These are phyloP conservation scores for Catunica adiposa DNA, from an alignment of 2,329 filamentous ascomycete species.

Conservation along the genomic window DNA sequence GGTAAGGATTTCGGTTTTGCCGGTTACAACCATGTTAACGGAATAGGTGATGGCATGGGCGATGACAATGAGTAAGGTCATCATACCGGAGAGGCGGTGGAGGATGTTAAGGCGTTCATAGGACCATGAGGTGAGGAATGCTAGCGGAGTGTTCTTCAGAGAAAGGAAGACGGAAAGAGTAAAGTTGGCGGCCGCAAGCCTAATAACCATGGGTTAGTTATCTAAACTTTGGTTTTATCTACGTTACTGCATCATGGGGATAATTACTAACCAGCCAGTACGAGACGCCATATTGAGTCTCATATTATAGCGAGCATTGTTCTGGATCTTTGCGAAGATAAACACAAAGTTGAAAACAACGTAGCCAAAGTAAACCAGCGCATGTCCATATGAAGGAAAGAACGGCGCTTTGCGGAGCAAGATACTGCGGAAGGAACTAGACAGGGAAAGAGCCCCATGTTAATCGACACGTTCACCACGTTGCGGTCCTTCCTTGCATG, in stretches of 20 bases:
- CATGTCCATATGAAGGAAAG: slow-evolving; percentile 19
- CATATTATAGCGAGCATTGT: slow-evolving; percentile 18
- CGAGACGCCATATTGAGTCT: slow-evolving; percentile 24
- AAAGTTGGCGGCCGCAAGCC: slow-evolving; percentile 30
- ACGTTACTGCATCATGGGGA: no score
- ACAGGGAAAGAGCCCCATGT: neutral
- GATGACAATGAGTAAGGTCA: slow-evolving; percentile 29
- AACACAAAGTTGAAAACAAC: slow-evolving; percentile 22
- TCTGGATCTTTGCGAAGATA: slow-evolving; percentile 22
- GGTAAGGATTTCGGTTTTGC: slow-evolving; percentile 21
- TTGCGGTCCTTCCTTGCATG: no score
- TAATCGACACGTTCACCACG: neutral
- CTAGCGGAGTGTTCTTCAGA: slow-evolving; percentile 42
- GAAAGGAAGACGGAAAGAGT: slow-evolving; percentile 36
- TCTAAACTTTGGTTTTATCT: neutral
- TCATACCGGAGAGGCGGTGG: slow-evolving; percentile 36
- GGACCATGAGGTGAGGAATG: slow-evolving; percentile 35
- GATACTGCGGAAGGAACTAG: neutral
- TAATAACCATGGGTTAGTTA: slow-evolving; percentile 15
- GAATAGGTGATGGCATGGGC: slow-evolving; percentile 31
- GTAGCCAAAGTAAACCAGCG: slow-evolving; percentile 19
- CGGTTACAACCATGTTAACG: slow-evolving; percentile 23
- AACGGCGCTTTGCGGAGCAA: slow-evolving; percentile 1
- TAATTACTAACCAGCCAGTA: slow-evolving; percentile 23
- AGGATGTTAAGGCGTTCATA: slow-evolving; percentile 43